Evolutionary conservation across 352 stramenopile species (phyloP), one percentile per base, ranked within the genome.

Genomic region (Phytophthora foliorum): DNA sequence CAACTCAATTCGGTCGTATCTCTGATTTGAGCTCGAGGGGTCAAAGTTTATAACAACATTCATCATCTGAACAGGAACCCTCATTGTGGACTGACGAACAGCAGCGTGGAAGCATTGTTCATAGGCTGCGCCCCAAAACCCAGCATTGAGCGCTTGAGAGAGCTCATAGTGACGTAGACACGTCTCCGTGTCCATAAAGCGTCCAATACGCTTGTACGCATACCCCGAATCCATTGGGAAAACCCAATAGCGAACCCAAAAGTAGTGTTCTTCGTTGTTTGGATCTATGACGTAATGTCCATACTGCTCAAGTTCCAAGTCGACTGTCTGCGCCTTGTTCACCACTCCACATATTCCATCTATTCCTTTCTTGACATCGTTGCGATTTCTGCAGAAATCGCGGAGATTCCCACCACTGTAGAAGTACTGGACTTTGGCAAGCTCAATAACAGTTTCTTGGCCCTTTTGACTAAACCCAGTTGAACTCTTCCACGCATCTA

Each of bases 351-450:
- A 78, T 22, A 71, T 46, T 36, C 8, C 36, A 57, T 56, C 58
- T 17, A 71, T 60, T 72, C 31, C 21, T 14, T 72, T 63, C 44
- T 68, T 67, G 6, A 78, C 19, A 49, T 58, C 55, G 41, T 45
- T 21, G 6, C 25, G 53, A 25, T 49, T 29, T 21, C 24, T 72
- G 45, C 66, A 63, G 53, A 75, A 78, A 21, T 68, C 51, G 22
- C 65, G 55, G 6, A 78, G 31, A 75, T 62, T 78, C 10, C 70
- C 70, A 50, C 70, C 70, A 41, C 65, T 75, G 32, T 72, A 78
- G 24, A 68, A 78, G 22, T 74, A 75, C 10, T 78, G 65, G 13
- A 57, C 42, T 5, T 57, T 31, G 13, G 58, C 65, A 49, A 78
- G 57, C 16, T 51, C 49, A 34, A n/a, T 4, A 21, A 45, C 39